Base-by-base conservation (phyloP, 352 stramenopile species). In the Phytopythium mirpurense region DNA sequence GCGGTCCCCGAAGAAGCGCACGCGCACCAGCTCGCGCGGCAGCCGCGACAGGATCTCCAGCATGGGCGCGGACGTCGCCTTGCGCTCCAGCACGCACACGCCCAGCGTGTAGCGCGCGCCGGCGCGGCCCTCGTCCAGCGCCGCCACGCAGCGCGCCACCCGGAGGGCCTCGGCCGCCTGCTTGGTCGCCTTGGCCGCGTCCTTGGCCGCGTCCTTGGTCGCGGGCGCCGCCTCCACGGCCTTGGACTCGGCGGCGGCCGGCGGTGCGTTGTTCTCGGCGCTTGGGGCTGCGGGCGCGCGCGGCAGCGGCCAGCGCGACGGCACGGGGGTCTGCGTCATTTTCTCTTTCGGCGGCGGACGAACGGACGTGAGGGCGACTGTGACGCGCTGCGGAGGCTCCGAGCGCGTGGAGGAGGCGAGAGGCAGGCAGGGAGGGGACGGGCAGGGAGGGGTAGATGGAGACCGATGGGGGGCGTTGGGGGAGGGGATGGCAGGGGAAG, bases 61-160 rank as follows among this genome's bases (percentile, higher is more conserved):
- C 96, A 99, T 99, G 23, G 96, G 95, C 59, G 96, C 94, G 19
- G 91, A 98, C 10, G 72, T 77, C 14, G 81, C 79, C 73, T 99
- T 99, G 70, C 98, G 98, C 63, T 98, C 95, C 94, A 99, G 98
- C 38, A 97, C 97, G 67, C 96, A 99, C 40, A 99, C 95, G 34
- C 97, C 97, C 23, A 99, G 65, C 24, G 72, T 88, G 68, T 76
- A 92, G 29, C 32, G 59, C 16, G 68, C 62, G 9, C 63, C 57
- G 5, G 27, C 34, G 5, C 40, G 51, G 15, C 16, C 38, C 9
- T 19, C n/a, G 12, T 46, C 51, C 38, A 53, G 46, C 46, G 18
- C 46, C n/a, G 32, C 46, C 46, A 53, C 44, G 44, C 44, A 27
- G 27, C 44, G 18, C 44, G 26, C 27, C 27, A 15, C 24, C 12